Conservation (phyloP, 305 asterid species). For the Fraxinus floribunda region DNA sequence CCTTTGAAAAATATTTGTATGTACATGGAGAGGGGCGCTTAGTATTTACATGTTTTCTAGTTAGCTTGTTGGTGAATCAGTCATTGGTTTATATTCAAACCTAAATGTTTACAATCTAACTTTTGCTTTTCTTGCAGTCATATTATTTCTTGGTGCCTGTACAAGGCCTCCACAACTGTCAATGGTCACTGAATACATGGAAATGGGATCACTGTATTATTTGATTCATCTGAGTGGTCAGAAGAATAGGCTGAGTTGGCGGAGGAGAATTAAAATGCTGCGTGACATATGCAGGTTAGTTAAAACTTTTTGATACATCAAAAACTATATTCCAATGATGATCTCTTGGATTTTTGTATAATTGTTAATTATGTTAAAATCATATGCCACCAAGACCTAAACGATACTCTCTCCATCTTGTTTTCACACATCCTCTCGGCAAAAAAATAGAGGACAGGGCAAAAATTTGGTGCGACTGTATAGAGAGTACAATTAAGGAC, state of each 20-base stretch:
- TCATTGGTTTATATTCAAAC: background rate
- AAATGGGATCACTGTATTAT: constrained; percentile 84
- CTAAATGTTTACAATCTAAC: constrained; percentile 13
- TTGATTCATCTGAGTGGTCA: constrained; percentile 93
- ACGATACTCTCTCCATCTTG: background rate
- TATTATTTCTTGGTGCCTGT: constrained; percentile 97
- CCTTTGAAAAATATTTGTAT: background rate
- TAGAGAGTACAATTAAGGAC: background rate
- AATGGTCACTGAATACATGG: constrained; percentile 96
- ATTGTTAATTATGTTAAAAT: background rate
- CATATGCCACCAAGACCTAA: background rate
- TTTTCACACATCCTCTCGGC: background rate
- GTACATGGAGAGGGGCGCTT: background rate
- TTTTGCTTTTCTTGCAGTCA: constrained; percentile 61
- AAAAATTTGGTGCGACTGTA: background rate
- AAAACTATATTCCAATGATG: background rate
- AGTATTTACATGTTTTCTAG: background rate
- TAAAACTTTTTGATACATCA: background rate
- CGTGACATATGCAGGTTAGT: constrained; percentile 98
- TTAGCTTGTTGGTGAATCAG: background rate
- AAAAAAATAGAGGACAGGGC: background rate
- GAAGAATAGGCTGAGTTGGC: constrained; percentile 86
- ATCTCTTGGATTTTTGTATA: background rate
- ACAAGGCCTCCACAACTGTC: constrained; percentile 91
- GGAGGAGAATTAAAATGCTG: constrained; percentile 86